Conservation (phyloP, 148 eudicot species). For the Diospyros kaki region DNA sequence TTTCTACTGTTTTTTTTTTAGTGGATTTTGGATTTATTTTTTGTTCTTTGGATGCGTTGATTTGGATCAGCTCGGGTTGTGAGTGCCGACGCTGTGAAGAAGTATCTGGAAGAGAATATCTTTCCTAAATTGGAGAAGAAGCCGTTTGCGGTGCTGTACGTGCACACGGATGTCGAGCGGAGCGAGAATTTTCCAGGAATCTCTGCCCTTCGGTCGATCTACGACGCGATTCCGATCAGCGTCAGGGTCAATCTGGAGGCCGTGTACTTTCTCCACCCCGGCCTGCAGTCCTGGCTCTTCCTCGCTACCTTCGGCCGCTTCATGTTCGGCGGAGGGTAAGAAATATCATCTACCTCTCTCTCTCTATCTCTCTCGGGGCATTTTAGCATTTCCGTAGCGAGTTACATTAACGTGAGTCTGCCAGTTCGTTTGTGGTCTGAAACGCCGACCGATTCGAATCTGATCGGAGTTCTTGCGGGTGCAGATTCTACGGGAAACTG, state of each 20-base stretch:
- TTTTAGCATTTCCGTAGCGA: neutral
- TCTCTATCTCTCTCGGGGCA: neutral
- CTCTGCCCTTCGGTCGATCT: conserved; percentile 48
- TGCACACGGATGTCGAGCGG: conserved; percentile 53
- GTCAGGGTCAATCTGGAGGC: conserved; percentile 42
- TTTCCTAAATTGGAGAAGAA: conserved; percentile 37
- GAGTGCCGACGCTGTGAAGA: conserved; percentile 44
- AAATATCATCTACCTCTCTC: neutral
- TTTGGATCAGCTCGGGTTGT: conserved; percentile 29
- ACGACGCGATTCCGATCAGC: conserved; percentile 44
- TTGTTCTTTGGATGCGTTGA: neutral
- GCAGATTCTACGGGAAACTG: conserved; percentile 58
- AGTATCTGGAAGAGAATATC: conserved; percentile 48
- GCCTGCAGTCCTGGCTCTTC: conserved; percentile 57
- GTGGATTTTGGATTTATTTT: neutral
- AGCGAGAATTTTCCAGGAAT: conserved; percentile 49
- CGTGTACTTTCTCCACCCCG: conserved; percentile 62
- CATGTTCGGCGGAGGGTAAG: conserved; percentile 56
- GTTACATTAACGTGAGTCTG: neutral
- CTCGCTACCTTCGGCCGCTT: conserved; percentile 60
- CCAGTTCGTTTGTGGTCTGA: neutral
- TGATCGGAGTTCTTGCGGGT: neutral
- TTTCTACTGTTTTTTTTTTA: no score
- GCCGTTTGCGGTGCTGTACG: conserved; percentile 45
- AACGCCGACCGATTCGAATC: neutral